Percentiles rank a stretch among this genome's conserved stretches.
Conservation (phyloP, 1,284 basidiomycete species). For the Abortiporus biennis region DNA sequence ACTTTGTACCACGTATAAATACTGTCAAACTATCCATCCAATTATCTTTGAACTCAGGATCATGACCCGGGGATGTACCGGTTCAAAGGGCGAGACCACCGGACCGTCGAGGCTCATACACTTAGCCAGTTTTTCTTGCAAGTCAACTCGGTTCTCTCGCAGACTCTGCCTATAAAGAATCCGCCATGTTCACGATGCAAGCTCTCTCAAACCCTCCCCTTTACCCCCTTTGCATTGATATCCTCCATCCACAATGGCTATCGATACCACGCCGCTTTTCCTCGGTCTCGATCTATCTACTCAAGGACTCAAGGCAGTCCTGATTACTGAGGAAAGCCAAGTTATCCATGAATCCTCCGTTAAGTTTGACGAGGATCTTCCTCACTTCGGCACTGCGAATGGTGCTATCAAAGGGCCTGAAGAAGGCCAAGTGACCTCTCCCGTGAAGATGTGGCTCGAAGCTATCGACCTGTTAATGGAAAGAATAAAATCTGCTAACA, state of each 20-base stretch:
- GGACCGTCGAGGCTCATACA: not conserved
- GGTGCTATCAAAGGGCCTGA: conserved; percentile 66
- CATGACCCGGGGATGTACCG: too few species aligned
- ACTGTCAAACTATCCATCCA: too few species aligned
- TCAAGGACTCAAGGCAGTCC: conserved; percentile 77
- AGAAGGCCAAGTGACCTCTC: conserved; percentile 71
- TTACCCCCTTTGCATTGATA: conserved; percentile 2
- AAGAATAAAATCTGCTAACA: conserved; percentile 54
- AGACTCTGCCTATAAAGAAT: conserved; percentile 3
- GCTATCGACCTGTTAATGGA: conserved; percentile 78
- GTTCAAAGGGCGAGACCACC: not conserved
- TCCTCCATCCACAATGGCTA: conserved; percentile 11
- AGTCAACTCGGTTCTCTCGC: too few species aligned
- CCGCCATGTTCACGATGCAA: too few species aligned
- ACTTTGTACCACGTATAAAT: too few species aligned
- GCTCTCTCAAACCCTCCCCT: conserved; percentile 5
- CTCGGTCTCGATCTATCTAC: conserved; percentile 87
- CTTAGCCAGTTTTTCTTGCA: too few species aligned
- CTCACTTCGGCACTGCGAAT: conserved; percentile 65
- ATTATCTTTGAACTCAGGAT: too few species aligned
- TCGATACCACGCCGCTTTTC: conserved; percentile 46
- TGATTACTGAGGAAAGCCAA: conserved; percentile 54
- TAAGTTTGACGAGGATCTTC: conserved; percentile 78
- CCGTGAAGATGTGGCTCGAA: conserved; percentile 81
- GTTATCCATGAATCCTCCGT: conserved; percentile 72